Percentiles rank a stretch among this genome's conserved stretches.
Conservation (phyloP, 805 yeast species). For the Kuraishia ogatae region DNA sequence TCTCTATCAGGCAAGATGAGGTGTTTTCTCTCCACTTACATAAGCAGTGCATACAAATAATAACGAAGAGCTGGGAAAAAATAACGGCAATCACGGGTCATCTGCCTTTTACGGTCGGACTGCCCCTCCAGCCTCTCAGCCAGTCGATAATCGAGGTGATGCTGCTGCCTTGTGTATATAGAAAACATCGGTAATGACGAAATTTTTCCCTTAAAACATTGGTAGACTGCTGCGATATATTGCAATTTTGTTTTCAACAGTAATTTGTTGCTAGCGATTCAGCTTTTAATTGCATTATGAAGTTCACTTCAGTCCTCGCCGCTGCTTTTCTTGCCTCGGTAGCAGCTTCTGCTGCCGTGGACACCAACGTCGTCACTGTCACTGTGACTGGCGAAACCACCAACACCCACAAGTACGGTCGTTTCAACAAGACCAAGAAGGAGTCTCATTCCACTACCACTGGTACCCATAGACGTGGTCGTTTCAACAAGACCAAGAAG, state of each 20-base stretch:
- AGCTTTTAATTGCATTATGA: conserved; percentile 22
- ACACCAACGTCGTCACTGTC: conserved; percentile 19
- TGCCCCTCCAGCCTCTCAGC: not conserved
- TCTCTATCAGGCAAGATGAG: not conserved
- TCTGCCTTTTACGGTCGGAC: not conserved
- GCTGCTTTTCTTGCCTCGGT: conserved; percentile 30
- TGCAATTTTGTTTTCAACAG: not conserved
- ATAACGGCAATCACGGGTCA: not conserved
- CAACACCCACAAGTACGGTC: conserved; percentile 28
- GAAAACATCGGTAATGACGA: not conserved
- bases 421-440: conserved; percentile 38
- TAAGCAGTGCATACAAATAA: not conserved
- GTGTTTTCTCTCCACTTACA: not conserved
- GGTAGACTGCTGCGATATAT: not conserved
- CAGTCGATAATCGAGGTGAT: not conserved
- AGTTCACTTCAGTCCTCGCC: conserved; percentile 27
- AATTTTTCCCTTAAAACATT: not conserved
- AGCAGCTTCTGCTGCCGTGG: conserved; percentile 18
- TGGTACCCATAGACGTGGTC: conserved; percentile 49
- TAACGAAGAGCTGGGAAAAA: not conserved
- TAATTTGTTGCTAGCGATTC: not conserved
- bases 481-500: conserved; percentile 37
- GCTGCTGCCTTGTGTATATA: not conserved
- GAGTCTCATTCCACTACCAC: conserved; percentile 25
- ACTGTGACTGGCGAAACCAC: conserved; percentile 25